Evolutionary conservation across 2,329 filamentous ascomycete species (phyloP).

Genomic region (Trichoderma atroviride): DNA sequence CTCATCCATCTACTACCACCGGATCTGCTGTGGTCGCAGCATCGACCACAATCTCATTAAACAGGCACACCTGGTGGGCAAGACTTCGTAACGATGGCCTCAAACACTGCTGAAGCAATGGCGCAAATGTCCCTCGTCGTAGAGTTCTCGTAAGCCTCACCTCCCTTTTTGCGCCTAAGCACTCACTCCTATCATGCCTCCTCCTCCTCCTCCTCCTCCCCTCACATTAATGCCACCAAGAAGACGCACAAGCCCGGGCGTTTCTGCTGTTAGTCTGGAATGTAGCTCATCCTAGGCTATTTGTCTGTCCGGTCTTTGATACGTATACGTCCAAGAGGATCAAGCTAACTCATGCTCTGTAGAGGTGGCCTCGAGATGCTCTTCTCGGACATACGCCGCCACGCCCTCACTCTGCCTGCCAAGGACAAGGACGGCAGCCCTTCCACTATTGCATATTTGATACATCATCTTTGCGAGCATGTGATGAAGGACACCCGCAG

Average conservation of each 20-base stretch:
- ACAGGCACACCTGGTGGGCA: neutral
- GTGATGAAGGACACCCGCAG: conserved; percentile 83
- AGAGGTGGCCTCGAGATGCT: conserved; percentile 94
- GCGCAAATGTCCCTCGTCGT: conserved; percentile 62
- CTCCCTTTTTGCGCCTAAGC: neutral
- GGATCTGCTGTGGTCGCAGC: neutral
- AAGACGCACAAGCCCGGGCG: neutral
- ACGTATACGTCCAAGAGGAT: neutral
- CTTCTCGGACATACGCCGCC: conserved; percentile 79
- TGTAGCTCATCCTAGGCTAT: neutral
- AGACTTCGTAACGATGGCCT: conserved; percentile 8
- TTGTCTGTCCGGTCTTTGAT: neutral
- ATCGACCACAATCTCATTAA: neutral
- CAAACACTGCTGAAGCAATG: neutral
- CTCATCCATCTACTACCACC: neutral
- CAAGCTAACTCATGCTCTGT: conserved; percentile 29
- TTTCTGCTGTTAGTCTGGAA: neutral
- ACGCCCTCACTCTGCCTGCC: conserved; percentile 69
- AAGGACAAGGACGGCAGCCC: conserved; percentile 60
- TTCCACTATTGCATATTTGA: conserved; percentile 73
- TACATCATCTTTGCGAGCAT: conserved; percentile 76
- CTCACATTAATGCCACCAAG: neutral
- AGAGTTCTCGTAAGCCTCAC: conserved; percentile 63
- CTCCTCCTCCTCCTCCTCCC: no score
- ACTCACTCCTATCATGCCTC: neutral